Evolutionary conservation across 495 filamentous ascomycete genomes (phyloP).

Genomic region (Podospora anserina): DNA sequence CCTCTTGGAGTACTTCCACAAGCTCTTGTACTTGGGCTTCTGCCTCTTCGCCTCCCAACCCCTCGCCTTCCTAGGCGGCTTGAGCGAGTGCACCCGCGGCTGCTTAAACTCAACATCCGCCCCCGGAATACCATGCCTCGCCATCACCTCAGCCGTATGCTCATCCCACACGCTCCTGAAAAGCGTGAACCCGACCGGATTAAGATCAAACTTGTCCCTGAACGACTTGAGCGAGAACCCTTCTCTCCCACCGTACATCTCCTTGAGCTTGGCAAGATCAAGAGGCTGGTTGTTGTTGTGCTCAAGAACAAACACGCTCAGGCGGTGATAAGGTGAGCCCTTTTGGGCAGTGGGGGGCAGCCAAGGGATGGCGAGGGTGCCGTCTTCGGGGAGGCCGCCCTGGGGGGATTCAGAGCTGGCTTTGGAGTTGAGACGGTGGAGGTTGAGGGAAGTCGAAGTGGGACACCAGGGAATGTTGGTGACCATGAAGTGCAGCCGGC

Average conservation of each 20-base stretch:
- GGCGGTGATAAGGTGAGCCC: slow-evolving; percentile 86
- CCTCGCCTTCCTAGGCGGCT: slow-evolving; percentile 48
- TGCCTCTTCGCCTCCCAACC: slow-evolving; percentile 58
- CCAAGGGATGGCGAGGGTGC: slow-evolving; percentile 73
- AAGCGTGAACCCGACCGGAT: slow-evolving; percentile 74
- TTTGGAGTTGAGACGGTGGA: slow-evolving; percentile 36
- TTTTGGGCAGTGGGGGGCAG: slow-evolving; percentile 82
- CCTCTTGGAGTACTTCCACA: slow-evolving; percentile 54
- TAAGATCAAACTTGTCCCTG: slow-evolving; percentile 61
- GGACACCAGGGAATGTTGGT: slow-evolving; percentile 56
- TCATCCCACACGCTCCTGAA: slow-evolving; percentile 92
- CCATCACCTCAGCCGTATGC: slow-evolving; percentile 79
- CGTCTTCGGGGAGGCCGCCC: slow-evolving; percentile 18
- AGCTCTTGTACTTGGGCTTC: slow-evolving; percentile 51
- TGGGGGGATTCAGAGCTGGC: slow-evolving; percentile 6
- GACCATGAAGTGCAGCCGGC: slow-evolving; percentile 82
- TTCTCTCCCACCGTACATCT: slow-evolving; percentile 51
- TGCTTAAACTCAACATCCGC: slow-evolving; percentile 81
- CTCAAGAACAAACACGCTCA: slow-evolving; percentile 77
- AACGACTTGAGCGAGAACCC: slow-evolving; percentile 70
- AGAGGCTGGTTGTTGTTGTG: slow-evolving; percentile 62
- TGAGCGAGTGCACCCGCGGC: slow-evolving; percentile 55
- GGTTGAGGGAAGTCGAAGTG: slow-evolving; percentile 44
- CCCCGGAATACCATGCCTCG: slow-evolving; percentile 65
- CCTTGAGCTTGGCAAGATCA: slow-evolving; percentile 58